phyloP scores from a whole-genome alignment of 257 asterid genomes.

The Penstemon newberryi region DNA sequence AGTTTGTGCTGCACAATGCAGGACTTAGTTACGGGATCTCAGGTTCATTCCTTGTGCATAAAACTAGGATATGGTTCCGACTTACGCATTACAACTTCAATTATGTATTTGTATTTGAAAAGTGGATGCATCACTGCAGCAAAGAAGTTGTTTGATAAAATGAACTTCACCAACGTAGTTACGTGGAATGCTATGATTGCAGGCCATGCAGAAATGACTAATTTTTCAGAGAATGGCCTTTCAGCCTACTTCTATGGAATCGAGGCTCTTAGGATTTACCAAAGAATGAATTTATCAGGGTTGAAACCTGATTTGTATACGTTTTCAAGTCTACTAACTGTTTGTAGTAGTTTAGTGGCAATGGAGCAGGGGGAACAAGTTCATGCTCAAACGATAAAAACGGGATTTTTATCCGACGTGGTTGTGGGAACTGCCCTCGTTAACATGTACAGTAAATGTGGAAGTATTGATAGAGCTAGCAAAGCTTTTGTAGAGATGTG shows the following conservation, averaged over 20 bases:
- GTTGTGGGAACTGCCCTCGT: constrained; percentile 85
- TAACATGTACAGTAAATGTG: constrained; percentile 90
- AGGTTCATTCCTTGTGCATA: constrained; percentile 66
- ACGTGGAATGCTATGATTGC: constrained; percentile 96
- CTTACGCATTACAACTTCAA: constrained; percentile 50
- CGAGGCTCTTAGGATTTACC: constrained; percentile 72
- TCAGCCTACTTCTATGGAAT: constrained; percentile 56
- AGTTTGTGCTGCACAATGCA: constrained; percentile 71
- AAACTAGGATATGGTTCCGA: constrained; percentile 63
- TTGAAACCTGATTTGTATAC: constrained; percentile 78
- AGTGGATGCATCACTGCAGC: constrained; percentile 62
- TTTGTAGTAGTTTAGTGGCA: constrained; percentile 75
- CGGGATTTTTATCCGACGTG: constrained; percentile 70
- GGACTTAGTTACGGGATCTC: constrained; percentile 64
- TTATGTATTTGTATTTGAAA: constrained; percentile 86
- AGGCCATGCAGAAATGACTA: constrained; percentile 72
- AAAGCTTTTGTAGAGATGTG: constrained; percentile 85
- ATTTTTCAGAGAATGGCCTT: constrained; percentile 46
- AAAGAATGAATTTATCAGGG: constrained; percentile 59
- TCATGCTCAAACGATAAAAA: constrained; percentile 78
- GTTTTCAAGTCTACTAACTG: constrained; percentile 62
- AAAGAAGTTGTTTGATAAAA: constrained; percentile 66
- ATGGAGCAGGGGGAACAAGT: constrained; percentile 89
- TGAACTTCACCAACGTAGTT: constrained; percentile 53
- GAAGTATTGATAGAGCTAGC: constrained; percentile 70